Base-by-base conservation (phyloP, 202 grass and related monocot genomes). In the Tripidium arundinaceum region DNA sequence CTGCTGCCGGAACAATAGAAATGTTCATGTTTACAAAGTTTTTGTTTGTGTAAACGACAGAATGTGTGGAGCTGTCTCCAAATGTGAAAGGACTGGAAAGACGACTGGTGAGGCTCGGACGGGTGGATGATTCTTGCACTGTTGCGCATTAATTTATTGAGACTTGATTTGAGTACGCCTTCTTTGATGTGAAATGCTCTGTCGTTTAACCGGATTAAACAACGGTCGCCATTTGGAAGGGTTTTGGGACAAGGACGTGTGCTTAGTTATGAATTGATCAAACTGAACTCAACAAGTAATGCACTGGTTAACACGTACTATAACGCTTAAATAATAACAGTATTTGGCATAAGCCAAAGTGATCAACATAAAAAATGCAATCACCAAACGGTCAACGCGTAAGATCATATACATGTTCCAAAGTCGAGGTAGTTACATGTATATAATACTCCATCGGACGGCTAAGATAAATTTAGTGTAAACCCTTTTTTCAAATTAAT, bases 151-250 rank as follows among this genome's bases (percentile, higher is more conserved):
- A n/a, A n/a, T 59, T 76, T 67, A 22, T 58, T 33, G 22, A 57
- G 55, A 19, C 50, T 31, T 74, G 21, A 21, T 57, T 34, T 66
- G 49, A 38, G 29, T 2, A 52, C 39, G 1, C 29, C 16, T 24
- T 27, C 14, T 11, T 19, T 36, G 69, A 80, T 86, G 83, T 80
- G 69, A 77, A 47, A 59, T 46, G 60, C 15, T 11, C 50, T 59
- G 61, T 21, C 68, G 60, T 43, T n/a, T 37, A 79, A 59, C 47
- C 15, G 27, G 12, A 31, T 33, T 31, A 72, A 68, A 37, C 70
- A 67, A 6, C 4, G 60, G 39, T 54, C 25, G 77, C 78, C 78
- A 86, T 81, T 76, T 86, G 78, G 84, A 75, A 59, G 49, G 62
- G 71, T 42, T 65, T 43, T 6, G 71, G 81, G 81, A 83, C 18